Percentiles rank a stretch among this genome's conserved stretches.
Evolutionary conservation across 129 eudicot species (phyloP).

Genomic region (Flaveria robusta): DNA sequence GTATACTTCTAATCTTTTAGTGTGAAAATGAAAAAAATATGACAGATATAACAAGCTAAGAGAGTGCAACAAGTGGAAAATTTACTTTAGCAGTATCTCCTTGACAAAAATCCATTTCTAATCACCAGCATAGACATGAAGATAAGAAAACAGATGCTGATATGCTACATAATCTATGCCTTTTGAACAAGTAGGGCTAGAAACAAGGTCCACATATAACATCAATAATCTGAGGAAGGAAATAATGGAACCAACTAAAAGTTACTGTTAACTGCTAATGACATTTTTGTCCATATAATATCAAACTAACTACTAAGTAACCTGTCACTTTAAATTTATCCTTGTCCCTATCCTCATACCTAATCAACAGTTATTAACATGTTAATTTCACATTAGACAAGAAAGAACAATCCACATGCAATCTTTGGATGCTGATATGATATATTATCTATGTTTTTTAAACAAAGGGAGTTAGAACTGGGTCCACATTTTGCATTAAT

Average conservation of each 20-base stretch:
- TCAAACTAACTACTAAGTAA: conserved; percentile 30
- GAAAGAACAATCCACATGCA: conserved; percentile 28
- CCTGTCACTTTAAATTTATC: conserved; percentile 22
- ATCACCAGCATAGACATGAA: conserved; percentile 4
- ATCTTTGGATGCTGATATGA: conserved; percentile 20
- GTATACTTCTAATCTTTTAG: too few relatives aligned
- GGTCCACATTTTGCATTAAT: conserved; percentile 30
- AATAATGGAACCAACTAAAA: conserved; percentile 27
- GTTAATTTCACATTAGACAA: conserved; percentile 26
- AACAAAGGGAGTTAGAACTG: not conserved
- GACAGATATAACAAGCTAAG: too few relatives aligned
- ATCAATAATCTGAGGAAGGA: conserved; percentile 9
- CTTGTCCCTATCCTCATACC: conserved; percentile 3
- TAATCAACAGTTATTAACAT: conserved; percentile 24
- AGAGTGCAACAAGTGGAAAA: too few relatives aligned
- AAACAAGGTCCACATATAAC: conserved; percentile 28
- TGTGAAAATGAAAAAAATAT: too few relatives aligned
- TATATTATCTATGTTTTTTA: conserved; percentile 23
- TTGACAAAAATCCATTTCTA: conserved; percentile 18
- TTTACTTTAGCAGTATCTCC: not conserved
- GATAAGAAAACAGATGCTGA: conserved; percentile 14
- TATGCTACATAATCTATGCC: conserved; percentile 23
- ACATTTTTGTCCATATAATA: conserved; percentile 26
- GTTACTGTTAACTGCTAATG: conserved; percentile 26
- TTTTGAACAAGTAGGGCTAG: not conserved